Evolutionary conservation across 805 yeast genomes (phyloP).

Genomic region (Candida verbasci): DNA sequence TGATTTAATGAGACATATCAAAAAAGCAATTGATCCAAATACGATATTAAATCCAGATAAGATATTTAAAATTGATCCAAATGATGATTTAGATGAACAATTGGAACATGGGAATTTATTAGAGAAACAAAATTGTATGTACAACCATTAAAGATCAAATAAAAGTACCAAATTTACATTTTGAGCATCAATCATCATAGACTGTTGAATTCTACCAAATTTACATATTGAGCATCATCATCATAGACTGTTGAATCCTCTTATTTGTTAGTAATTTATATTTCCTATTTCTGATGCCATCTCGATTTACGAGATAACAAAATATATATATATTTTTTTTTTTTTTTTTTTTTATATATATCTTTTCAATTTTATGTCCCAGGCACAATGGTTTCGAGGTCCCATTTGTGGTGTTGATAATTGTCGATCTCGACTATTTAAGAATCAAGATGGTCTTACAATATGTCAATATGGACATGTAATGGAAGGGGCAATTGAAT

Average conservation of each 20-base stretch:
- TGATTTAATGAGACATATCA: constrained; percentile 41
- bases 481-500: constrained; percentile 71
- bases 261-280: no score
- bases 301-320: no score
- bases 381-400: constrained; percentile 55
- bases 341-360: not conserved
- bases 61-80: constrained; percentile 36
- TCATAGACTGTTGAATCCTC: no score
- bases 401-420: constrained; percentile 86
- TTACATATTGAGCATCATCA: no score
- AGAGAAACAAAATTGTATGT: constrained; percentile 12
- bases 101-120: constrained; percentile 25
- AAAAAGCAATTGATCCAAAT: constrained; percentile 38
- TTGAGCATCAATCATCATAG: no score
- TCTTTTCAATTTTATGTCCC: constrained; percentile 5
- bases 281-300: no score
- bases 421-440: constrained; percentile 77
- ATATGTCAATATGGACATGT: constrained; percentile 93
- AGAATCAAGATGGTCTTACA: constrained; percentile 67
- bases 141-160: constrained; percentile 5
- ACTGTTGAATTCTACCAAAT: no score
- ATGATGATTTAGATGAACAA: constrained; percentile 32
- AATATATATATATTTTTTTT: not conserved
- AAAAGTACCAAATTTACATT: not conserved
- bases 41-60: constrained; percentile 44